Evolutionary conservation across 2,329 filamentous ascomycete species (phyloP), one percentile per base, ranked within the genome.

Genomic region (Periconia sp.): DNA sequence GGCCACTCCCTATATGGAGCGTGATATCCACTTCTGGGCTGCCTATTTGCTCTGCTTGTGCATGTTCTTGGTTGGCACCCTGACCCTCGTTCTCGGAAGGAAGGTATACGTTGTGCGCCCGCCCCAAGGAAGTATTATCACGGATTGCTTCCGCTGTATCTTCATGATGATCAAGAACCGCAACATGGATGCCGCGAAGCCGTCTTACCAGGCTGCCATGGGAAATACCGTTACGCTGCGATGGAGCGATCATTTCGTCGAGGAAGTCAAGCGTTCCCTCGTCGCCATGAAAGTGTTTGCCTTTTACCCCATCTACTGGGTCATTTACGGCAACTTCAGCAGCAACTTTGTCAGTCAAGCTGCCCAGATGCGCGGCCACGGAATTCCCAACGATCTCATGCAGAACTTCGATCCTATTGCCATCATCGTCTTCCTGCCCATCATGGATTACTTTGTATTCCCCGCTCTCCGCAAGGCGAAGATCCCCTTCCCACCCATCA

Each of bases 171-270:
- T 85, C 72, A 76, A 79, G 58, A 68, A 76, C 59, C 77, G 79
- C 62, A 82, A 81, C 63, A 78, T 79, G 73, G 70, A 90, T 49
- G 86, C 84, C 0, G 79, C 87, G 53, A 90, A 90, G 75, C 86
- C 86, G 3, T 83, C 81, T 5, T 86, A 83, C 77, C 85, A 86
- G 52, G 79, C 77, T 17, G 82, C 79, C 54, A 75, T 84, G 56
- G 78, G 82, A 52, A 65, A 61, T 40, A 77, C 69, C 58, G 68
- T 64, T 7, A 68, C 73, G 55, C 61, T 72, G 10, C 71, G 84
- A 23, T 91, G 87, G 86, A 82, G 88, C 54, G 86, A 90, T 64
- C 81, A 85, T 65, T 91, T 90, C 61, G 79, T 91, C 50, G 87
- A 89, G 2, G 88, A 91, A 66, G 78, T 91, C 50, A 88, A 88